A percentile compares a stretch with the other conserved stretches of the same genome.
phyloP scores from a whole-genome alignment of 2,329 filamentous ascomycete genomes.

The Stemphylium beticola region DNA sequence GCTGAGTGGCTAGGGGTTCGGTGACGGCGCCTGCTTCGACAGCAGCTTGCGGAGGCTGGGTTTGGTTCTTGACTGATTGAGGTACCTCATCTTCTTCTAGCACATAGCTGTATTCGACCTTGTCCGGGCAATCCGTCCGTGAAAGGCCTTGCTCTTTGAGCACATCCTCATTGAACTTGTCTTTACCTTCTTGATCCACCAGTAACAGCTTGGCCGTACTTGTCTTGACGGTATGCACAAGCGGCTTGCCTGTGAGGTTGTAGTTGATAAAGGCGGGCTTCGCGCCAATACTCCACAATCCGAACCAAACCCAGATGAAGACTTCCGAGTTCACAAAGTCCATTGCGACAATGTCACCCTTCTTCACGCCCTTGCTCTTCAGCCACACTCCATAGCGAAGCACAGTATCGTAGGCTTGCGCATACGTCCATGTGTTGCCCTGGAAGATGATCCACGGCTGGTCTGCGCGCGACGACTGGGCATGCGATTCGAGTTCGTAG shows the following conservation, averaged over 20 bases:
- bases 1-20: slow-evolving; percentile 18
- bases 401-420: slow-evolving; percentile 42
- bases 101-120: slow-evolving; percentile 33
- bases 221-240: slow-evolving; percentile 62
- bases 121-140: slow-evolving; percentile 10
- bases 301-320: slow-evolving; percentile 49
- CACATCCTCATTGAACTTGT: slow-evolving; percentile 35
- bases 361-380: slow-evolving; percentile 42
- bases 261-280: slow-evolving; percentile 50
- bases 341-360: slow-evolving; percentile 48
- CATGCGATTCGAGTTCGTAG: slow-evolving; percentile 44
- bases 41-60: slow-evolving; percentile 14
- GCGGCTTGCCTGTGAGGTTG: slow-evolving; percentile 44
- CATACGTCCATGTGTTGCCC: slow-evolving; percentile 44
- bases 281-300: slow-evolving; percentile 47
- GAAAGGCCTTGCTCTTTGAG: slow-evolving; percentile 41
- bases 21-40: slow-evolving; percentile 14
- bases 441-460: slow-evolving; percentile 44
- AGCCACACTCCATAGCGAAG: slow-evolving; percentile 48
- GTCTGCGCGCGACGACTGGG: slow-evolving; percentile 32
- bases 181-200: slow-evolving; percentile 60
- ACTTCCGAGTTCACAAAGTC: slow-evolving; percentile 47
- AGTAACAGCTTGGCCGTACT: slow-evolving; percentile 63
- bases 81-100: slow-evolving; percentile 29
- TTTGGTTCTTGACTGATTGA: slow-evolving; percentile 26